Evolutionary conservation across 108 stramenopile species (phyloP).

Genomic region (Nitzschia inconspicua): DNA sequence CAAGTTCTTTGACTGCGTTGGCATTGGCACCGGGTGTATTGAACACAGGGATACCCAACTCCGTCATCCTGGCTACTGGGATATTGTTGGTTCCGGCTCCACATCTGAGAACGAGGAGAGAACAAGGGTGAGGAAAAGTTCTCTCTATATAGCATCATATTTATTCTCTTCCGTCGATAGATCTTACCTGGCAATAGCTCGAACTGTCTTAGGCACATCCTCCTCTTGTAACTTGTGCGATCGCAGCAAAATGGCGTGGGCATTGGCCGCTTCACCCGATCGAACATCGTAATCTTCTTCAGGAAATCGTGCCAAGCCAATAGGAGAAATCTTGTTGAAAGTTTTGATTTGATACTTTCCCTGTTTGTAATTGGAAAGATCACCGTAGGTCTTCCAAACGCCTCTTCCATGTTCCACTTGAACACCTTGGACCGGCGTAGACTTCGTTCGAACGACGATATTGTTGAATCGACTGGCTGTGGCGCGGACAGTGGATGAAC

Average conservation of each 20-base stretch:
- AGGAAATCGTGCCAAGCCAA: conserved; percentile 67
- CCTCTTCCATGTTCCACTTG: conserved; percentile 80
- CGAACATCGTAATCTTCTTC: conserved; percentile 65
- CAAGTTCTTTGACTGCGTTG: conserved; percentile 92
- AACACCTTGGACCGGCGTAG: conserved; percentile 57
- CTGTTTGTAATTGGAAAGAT: conserved; percentile 58
- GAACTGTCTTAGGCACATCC: conserved; percentile 73
- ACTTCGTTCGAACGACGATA: conserved; percentile 19
- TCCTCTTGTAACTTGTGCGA: conserved; percentile 87
- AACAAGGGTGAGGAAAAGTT: not conserved
- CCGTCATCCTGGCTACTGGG: conserved; percentile 88
- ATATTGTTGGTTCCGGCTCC: conserved; percentile 96
- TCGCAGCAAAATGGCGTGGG: conserved; percentile 86
- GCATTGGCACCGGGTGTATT: conserved; percentile 98
- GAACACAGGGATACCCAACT: conserved; percentile 94
- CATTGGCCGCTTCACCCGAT: conserved; percentile 45
- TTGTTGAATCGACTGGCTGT: conserved; percentile 4
- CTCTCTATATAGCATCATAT: not conserved
- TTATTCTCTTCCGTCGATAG: not conserved
- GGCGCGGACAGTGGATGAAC: not conserved
- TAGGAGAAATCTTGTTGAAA: conserved; percentile 89
- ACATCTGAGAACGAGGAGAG: conserved; percentile 60
- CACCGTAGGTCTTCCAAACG: conserved; percentile 79
- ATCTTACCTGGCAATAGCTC: conserved; percentile 80
- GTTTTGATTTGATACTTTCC: conserved; percentile 90